Evolutionary conservation across 2,329 filamentous ascomycete genomes (phyloP).

Genomic region (Phialemoniopsis sp.): DNA sequence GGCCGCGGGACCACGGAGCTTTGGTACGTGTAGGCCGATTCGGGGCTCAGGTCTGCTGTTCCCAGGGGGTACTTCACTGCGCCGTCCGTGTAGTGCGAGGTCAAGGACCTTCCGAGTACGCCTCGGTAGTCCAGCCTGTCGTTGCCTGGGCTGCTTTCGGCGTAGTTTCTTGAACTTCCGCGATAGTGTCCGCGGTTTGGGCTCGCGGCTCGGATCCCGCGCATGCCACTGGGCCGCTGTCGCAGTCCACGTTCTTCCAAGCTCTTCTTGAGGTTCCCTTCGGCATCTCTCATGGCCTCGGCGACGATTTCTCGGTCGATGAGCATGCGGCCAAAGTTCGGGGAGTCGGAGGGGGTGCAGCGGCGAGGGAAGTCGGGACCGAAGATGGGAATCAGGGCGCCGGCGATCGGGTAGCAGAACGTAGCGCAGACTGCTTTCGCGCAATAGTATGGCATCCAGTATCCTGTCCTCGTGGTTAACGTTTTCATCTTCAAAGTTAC

Average conservation of each 20-base stretch:
- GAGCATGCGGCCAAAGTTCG: conserved; percentile 62
- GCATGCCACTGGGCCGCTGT: conserved; percentile 6
- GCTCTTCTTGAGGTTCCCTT: conserved; percentile 31
- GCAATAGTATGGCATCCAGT: conserved; percentile 92
- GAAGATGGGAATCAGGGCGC: conserved; percentile 85
- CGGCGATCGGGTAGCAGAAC: conserved; percentile 82
- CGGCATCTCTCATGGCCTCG: conserved; percentile 46
- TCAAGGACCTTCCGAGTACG: no score
- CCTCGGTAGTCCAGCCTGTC: no score
- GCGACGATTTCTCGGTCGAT: conserved; percentile 55
- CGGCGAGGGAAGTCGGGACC: conserved; percentile 72
- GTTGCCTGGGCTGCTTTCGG: no score
- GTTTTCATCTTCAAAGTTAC: neutral
- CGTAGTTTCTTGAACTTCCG: no score
- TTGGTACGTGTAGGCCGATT: no score
- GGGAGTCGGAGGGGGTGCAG: conserved; percentile 62
- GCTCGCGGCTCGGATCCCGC: no score
- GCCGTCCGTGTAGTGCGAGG: no score
- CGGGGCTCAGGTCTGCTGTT: no score
- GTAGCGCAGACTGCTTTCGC: conserved; percentile 84
- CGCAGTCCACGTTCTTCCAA: conserved; percentile 12
- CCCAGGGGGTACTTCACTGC: no score
- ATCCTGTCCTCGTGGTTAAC: conserved; percentile 53
- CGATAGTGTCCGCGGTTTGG: no score
- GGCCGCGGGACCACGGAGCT: no score